A percentile compares a stretch with the other conserved stretches of the same genome.
Evolutionary conservation across 495 filamentous ascomycete species (phyloP).

Genomic region (Trypethelium eluteriae): DNA sequence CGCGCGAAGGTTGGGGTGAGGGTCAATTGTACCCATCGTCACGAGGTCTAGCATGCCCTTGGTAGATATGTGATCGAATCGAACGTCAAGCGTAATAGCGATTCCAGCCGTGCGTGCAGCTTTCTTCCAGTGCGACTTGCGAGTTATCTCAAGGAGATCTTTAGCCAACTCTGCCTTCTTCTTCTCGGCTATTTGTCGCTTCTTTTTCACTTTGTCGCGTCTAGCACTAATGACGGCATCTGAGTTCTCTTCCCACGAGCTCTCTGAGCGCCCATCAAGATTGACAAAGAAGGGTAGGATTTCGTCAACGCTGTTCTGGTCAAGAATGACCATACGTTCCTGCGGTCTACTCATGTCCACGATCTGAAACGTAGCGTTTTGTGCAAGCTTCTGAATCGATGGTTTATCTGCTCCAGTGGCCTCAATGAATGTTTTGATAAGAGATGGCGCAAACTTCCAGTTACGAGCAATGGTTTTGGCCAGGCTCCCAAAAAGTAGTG

Average conservation of each 20-base stretch:
- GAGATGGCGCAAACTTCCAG: constrained; percentile 81
- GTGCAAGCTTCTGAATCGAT: constrained; percentile 85
- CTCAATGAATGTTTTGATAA: constrained; percentile 82
- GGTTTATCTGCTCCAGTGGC: constrained; percentile 85
- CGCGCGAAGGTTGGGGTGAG: constrained; percentile 75
- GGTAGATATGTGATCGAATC: constrained; percentile 80
- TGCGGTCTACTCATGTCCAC: constrained; percentile 83
- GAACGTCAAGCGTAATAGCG: constrained; percentile 75
- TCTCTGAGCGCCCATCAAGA: constrained; percentile 9
- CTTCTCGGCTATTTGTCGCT: constrained; percentile 65
- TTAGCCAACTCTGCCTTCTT: constrained; percentile 74
- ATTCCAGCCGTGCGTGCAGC: constrained; percentile 81
- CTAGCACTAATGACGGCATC: constrained; percentile 65
- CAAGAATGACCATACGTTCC: constrained; percentile 79
- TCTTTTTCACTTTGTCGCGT: constrained; percentile 60
- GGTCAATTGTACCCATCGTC: constrained; percentile 74
- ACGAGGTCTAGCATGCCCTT: constrained; percentile 77
- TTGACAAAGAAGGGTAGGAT: constrained; percentile 51
- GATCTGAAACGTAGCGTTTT: constrained; percentile 70
- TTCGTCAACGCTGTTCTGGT: constrained; percentile 59
- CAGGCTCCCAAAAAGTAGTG: constrained; percentile 77
- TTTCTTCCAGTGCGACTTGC: constrained; percentile 89
- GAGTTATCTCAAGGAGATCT: constrained; percentile 70
- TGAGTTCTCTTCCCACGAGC: constrained; percentile 21
- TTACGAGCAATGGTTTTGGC: constrained; percentile 80